Percentiles rank a stretch among this genome's conserved stretches.
Conservation (phyloP, 805 yeast genomes). For the Cyberlindnera mycetangii region DNA sequence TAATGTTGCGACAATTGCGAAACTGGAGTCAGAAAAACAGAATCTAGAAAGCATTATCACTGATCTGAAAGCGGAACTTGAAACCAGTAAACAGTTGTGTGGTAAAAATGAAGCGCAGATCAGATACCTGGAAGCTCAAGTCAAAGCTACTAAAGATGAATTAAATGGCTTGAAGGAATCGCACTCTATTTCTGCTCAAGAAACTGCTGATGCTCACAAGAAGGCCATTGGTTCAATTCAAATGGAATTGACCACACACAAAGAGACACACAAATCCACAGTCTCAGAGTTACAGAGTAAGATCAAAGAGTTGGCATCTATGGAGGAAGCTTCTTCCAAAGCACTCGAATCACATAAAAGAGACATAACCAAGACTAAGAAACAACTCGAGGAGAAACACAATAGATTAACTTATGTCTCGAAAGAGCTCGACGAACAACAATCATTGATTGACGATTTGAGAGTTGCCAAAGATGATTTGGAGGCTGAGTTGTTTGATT, state of each 20-base stretch:
- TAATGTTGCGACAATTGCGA: background rate
- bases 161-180: constrained; percentile 4
- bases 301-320: background rate
- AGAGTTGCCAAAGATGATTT: background rate
- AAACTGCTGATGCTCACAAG: constrained; percentile 4
- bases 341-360: constrained; percentile 11
- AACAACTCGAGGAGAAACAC: constrained; percentile 2
- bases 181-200: constrained; percentile 2
- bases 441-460: constrained; percentile 2
- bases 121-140: constrained; percentile 11
- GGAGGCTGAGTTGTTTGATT: constrained; percentile 4
- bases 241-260: constrained; percentile 7
- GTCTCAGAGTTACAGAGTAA: background rate
- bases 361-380: background rate
- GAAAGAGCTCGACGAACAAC: constrained; percentile 3
- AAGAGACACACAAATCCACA: constrained; percentile 6
- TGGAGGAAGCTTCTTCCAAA: background rate
- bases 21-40: constrained; percentile 8
- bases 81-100: constrained; percentile 4
- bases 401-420: background rate
- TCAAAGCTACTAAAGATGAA: constrained; percentile 8
- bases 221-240: constrained; percentile 4
- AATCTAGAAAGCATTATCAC: constrained; percentile 6
- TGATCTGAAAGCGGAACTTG: constrained; percentile 16
- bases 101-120: constrained; percentile 11